Percentiles rank a stretch among this genome's conserved stretches.
Evolutionary conservation across 768 basidiomycete genomes (phyloP).

Genomic region (Chlorophyllum brunneum): DNA sequence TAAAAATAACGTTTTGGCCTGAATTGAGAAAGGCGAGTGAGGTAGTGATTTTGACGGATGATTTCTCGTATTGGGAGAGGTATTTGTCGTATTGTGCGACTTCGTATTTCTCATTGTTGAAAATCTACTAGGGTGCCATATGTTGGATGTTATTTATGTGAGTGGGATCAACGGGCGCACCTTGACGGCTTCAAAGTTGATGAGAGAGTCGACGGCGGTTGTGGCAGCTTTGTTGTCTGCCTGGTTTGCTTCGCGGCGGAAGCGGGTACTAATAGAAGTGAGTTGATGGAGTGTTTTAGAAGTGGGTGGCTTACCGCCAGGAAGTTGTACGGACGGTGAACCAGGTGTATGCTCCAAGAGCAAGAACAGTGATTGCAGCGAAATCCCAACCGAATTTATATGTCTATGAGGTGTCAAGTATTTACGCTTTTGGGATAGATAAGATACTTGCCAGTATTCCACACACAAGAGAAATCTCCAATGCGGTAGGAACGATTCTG

Average conservation of each 20-base stretch:
- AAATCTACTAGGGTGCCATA: slow-evolving; percentile 55
- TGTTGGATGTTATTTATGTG: slow-evolving; percentile 3
- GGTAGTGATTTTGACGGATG: slow-evolving; percentile 92
- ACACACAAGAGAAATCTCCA: slow-evolving; percentile 96
- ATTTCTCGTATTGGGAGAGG: slow-evolving; percentile 81
- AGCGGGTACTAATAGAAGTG: slow-evolving; percentile 55
- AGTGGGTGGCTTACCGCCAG: slow-evolving; percentile 64
- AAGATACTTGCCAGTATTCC: slow-evolving; percentile 79
- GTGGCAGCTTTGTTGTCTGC: slow-evolving; percentile 97
- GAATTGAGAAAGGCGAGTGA: slow-evolving; percentile 92
- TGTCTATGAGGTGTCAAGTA: slow-evolving; percentile 47
- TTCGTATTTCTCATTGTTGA: slow-evolving; percentile 96
- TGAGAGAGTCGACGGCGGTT: slow-evolving; percentile 89
- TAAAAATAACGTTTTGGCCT: slow-evolving; percentile 96
- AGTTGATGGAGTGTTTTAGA: slow-evolving; percentile 7
- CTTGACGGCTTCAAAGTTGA: slow-evolving; percentile 99
- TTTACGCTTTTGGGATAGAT: too few relatives aligned
- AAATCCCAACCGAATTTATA: slow-evolving; percentile 99
- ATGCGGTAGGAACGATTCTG: slow-evolving; percentile 90
- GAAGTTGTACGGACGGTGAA: slow-evolving; percentile 95
- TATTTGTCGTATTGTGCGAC: slow-evolving; percentile 89
- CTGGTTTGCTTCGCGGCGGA: slow-evolving; percentile 91
- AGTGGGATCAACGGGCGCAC: slow-evolving; percentile 33
- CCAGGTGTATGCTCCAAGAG: slow-evolving; percentile 92
- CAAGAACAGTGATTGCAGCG: slow-evolving; percentile 81